Conservation (phyloP, 2,329 filamentous ascomycete genomes). For the Cordyceps farinosa region DNA sequence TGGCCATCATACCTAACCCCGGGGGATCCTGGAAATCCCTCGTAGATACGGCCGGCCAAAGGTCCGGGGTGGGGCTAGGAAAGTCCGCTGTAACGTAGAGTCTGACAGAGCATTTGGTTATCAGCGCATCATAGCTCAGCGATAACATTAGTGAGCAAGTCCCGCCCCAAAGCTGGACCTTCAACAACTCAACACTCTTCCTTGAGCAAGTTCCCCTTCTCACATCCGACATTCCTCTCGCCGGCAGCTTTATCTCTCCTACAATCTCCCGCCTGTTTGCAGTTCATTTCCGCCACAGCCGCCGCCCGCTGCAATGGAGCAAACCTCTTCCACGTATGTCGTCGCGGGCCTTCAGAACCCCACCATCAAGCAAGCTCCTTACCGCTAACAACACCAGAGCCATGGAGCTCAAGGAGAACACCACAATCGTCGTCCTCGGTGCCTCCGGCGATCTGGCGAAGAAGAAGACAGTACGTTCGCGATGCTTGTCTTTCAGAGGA, state of each 20-base stretch:
- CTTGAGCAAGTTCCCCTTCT: background rate
- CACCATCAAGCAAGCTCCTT: slow-evolving; percentile 18
- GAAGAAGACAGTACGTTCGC: slow-evolving; percentile 86
- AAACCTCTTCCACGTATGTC: slow-evolving; percentile 32
- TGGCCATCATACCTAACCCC: background rate
- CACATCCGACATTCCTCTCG: background rate
- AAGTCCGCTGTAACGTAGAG: slow-evolving; percentile 16
- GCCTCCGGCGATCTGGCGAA: slow-evolving; percentile 97
- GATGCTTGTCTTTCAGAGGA: slow-evolving; percentile 20
- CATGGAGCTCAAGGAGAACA: slow-evolving; percentile 98
- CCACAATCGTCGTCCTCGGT: slow-evolving; percentile 91
- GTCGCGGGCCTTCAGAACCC: slow-evolving; percentile 26
- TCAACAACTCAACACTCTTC: slow-evolving; percentile 14
- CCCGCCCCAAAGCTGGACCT: slow-evolving; percentile 10
- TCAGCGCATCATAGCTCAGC: slow-evolving; percentile 20
- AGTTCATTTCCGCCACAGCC: slow-evolving; percentile 8
- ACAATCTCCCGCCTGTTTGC: background rate
- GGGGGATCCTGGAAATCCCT: slow-evolving; percentile 17
- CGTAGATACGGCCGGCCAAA: slow-evolving; percentile 18
- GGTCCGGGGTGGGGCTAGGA: slow-evolving; percentile 7
- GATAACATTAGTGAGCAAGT: slow-evolving; percentile 17
- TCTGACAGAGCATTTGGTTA: slow-evolving; percentile 17
- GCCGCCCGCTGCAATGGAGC: slow-evolving; percentile 21
- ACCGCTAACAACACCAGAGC: slow-evolving; percentile 49
- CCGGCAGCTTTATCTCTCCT: background rate